A percentile compares a stretch with the other conserved stretches of the same genome.
These are phyloP conservation scores for Oryza australiensis DNA, from an alignment of 176 grass and related monocot genomes.

Conservation along the genomic window DNA sequence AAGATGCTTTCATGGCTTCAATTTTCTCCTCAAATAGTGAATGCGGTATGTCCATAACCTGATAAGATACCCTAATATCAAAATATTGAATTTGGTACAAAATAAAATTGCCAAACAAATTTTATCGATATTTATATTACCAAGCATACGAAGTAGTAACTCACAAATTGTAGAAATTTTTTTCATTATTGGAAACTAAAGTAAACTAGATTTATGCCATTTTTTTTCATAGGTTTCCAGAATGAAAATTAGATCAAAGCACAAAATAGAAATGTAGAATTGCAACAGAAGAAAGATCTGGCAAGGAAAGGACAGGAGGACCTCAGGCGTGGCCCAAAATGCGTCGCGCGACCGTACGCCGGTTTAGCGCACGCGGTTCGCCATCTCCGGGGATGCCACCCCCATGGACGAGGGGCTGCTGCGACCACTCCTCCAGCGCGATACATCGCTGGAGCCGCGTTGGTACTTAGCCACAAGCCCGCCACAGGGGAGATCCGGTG, in stretches of 20 bases:
- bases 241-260: neutral
- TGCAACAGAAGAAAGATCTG: neutral
- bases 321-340: no score
- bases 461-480: no score
- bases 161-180: neutral
- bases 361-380: neutral
- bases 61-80: neutral
- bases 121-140: neutral
- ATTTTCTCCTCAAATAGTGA: constrained; percentile 80
- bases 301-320: no score
- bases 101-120: neutral
- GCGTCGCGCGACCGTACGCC: neutral
- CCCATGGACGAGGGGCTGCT: neutral
- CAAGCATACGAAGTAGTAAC: neutral
- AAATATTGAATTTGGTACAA: neutral
- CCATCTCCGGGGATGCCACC: neutral
- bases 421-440: neutral
- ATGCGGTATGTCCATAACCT: constrained; percentile 90
- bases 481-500: no score
- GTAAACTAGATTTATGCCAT: no score
- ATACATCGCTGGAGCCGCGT: neutral
- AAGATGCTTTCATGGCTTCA: constrained; percentile 65
- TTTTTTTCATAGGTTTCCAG: neutral
- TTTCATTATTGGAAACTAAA: no score
- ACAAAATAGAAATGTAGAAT: neutral